These are phyloP conservation scores for Colletotrichum euphorbiae DNA, from an alignment of 2,329 filamentous ascomycete genomes.

Conservation along the genomic window DNA sequence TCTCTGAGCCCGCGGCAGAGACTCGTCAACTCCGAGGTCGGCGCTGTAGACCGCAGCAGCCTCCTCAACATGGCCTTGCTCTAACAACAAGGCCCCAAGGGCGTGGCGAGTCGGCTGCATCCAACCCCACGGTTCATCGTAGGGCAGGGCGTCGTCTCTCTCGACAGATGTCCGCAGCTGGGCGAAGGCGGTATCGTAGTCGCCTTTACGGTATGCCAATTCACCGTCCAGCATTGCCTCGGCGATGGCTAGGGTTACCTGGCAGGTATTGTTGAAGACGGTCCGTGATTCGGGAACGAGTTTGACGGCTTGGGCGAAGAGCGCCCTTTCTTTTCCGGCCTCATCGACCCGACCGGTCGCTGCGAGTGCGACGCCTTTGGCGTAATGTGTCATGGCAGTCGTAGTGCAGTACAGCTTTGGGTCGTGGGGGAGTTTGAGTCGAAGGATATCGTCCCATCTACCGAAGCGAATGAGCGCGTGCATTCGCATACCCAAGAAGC, in stretches of 20 bases:
- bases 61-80: slow-evolving; percentile 70
- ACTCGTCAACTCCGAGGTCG: slow-evolving; percentile 70
- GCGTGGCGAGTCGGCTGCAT: slow-evolving; percentile 81
- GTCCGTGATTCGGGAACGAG: slow-evolving; percentile 70
- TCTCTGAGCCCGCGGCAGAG: slow-evolving; percentile 70
- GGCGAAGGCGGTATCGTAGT: slow-evolving; percentile 69
- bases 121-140: slow-evolving; percentile 83
- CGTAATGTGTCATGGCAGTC: slow-evolving; percentile 76
- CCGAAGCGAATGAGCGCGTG: slow-evolving; percentile 82
- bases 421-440: slow-evolving; percentile 68
- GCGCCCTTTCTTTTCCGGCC: slow-evolving; percentile 62
- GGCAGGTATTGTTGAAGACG: slow-evolving; percentile 75
- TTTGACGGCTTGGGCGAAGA: slow-evolving; percentile 64
- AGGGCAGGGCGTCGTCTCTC: slow-evolving; percentile 72
- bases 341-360: slow-evolving; percentile 65
- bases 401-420: slow-evolving; percentile 74
- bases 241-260: slow-evolving; percentile 72
- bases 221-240: slow-evolving; percentile 79
- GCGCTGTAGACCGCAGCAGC: slow-evolving; percentile 69
- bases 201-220: slow-evolving; percentile 73
- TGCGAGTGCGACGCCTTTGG: slow-evolving; percentile 74
- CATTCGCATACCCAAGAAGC: slow-evolving; percentile 73
- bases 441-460: slow-evolving; percentile 74
- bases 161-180: slow-evolving; percentile 68
- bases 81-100: slow-evolving; percentile 75